Percentiles rank a stretch among this genome's conserved stretches.
Evolutionary conservation across 805 yeast genomes (phyloP).

Genomic region (Candida hispaniensis): DNA sequence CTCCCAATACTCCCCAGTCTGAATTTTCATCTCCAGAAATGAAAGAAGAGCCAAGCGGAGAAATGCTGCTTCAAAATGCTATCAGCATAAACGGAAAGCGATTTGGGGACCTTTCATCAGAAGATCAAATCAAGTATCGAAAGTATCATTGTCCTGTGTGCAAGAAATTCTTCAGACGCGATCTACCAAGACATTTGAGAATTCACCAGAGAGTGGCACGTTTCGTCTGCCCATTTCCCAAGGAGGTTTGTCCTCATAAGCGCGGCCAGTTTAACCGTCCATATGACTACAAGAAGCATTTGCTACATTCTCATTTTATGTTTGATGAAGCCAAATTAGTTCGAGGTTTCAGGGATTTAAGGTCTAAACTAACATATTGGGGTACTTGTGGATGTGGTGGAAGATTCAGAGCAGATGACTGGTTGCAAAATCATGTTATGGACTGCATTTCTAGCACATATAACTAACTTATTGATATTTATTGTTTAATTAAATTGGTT

Average conservation of each 20-base stretch:
- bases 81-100: constrained; percentile 4
- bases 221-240: constrained; percentile 49
- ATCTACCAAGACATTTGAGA: constrained; percentile 51
- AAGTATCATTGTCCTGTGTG: constrained; percentile 40
- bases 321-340: constrained; percentile 39
- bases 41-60: not conserved
- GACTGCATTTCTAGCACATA: constrained; percentile 24
- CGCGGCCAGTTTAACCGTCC: constrained; percentile 56
- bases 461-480: no score
- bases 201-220: constrained; percentile 49
- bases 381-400: constrained; percentile 50
- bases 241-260: constrained; percentile 44
- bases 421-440: constrained; percentile 46
- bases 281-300: constrained; percentile 56
- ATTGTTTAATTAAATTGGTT: no score
- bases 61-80: not conserved
- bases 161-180: constrained; percentile 45
- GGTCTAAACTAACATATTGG: constrained; percentile 39
- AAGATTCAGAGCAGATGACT: constrained; percentile 39
- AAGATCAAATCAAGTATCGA: constrained; percentile 14
- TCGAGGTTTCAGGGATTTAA: constrained; percentile 39
- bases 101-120: constrained; percentile 6
- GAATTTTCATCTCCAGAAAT: not conserved
- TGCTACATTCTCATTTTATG: constrained; percentile 47
- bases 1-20: no score